Evolutionary conservation across 257 asterid genomes (phyloP).

Genomic region (Gynochthodes officinalis): DNA sequence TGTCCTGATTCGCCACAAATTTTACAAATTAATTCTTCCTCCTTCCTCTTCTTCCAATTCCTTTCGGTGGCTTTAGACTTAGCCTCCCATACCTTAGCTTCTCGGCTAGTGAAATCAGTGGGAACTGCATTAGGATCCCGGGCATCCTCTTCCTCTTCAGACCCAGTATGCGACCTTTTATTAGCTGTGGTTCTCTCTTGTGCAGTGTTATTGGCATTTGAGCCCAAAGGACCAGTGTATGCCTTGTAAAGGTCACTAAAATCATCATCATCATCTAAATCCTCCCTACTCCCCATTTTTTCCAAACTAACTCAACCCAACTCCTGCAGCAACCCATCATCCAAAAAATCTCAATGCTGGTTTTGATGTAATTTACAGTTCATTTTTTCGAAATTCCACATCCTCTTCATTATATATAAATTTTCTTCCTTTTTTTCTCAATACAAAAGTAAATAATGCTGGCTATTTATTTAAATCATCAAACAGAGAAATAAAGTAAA

Average conservation of each 20-base stretch:
- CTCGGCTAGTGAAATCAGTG: conserved; percentile 98
- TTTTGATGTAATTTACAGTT: not conserved
- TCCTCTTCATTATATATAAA: not conserved
- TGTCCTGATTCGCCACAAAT: conserved; percentile 98
- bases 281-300: conserved; percentile 68
- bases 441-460: not conserved
- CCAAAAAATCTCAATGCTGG: not conserved
- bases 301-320: conserved; percentile 23
- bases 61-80: conserved; percentile 98
- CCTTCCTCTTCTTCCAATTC: conserved; percentile 98
- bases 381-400: not conserved
- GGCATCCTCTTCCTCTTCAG: conserved; percentile 81
- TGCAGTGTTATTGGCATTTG: conserved; percentile 43
- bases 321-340: conserved; percentile 22
- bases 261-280: conserved; percentile 85
- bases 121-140: conserved; percentile 97
- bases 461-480: not conserved
- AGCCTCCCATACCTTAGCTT: conserved; percentile 99
- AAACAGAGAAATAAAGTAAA: not conserved
- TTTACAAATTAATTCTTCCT: conserved; percentile 95
- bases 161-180: conserved; percentile 69
- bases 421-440: not conserved
- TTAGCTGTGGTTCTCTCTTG: conserved; percentile 43
- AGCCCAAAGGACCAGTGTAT: conserved; percentile 76
- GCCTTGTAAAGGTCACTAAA: conserved; percentile 89